Base-by-base conservation (phyloP, 2,329 filamentous ascomycete genomes). In the Apiospora malaysiana region DNA sequence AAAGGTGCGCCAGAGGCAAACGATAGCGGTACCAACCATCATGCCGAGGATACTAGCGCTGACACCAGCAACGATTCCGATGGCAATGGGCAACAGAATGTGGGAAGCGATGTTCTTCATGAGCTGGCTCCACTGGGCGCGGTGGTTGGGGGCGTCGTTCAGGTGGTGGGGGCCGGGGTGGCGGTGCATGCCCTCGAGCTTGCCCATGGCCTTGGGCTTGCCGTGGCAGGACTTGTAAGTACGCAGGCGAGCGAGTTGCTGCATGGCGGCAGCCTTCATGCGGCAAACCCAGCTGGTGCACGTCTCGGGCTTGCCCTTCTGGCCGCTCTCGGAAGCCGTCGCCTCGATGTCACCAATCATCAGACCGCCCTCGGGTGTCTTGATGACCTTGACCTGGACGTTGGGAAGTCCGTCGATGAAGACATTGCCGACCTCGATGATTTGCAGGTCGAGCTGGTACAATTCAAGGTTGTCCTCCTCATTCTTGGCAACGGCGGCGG, bases 1-100 rank as follows among this genome's bases (percentile, higher is more conserved):
- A 72, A 91, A 78, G 72, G 85, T 81, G 73, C 88, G 87, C 83
- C 89, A 89, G 37, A 91, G 68, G 71, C 88, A 89, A 68, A 91
- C 86, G 69, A 90, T 83, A 69, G 91, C 75, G 68, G 88, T 90
- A 73, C 91, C 91, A 51, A 92, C 79, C 71, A 90, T 82, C 87
- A 94, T 91, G 70, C 90, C 91, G 66, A 93, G 78, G 51, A 93
- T 79, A 80, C 91, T 92, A 73, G 91, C 89, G 42, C 86, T 85
- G 70, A 93, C 86, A 77, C 92, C 92, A 63, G 91, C 90, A 32
- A 89, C 85, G 73, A 94, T 86, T 71, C 92, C 92, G 73, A 93
- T 86, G 69, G 92, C 82, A 69, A 93, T 85, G 1, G 92, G 92
- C 49, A 94, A 83, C 66, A 94, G 79, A 63, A 94, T 86, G 72